These are phyloP conservation scores for Fusarium caatingaense DNA, from an alignment of 2,329 filamentous ascomycete species.

Conservation along the genomic window DNA sequence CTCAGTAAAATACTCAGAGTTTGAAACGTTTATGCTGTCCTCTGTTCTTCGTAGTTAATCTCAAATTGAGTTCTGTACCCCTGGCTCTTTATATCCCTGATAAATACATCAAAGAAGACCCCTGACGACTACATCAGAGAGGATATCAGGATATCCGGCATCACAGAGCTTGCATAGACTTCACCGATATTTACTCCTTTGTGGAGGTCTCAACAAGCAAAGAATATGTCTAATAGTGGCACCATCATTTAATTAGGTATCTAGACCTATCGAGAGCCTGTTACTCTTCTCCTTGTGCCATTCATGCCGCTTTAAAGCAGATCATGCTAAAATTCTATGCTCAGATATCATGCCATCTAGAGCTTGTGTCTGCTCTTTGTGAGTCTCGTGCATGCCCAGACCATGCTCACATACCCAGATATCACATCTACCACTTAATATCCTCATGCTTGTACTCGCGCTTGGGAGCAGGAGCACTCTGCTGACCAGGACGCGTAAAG, in stretches of 20 bases:
- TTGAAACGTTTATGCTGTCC: neutral
- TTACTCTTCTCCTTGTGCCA: neutral
- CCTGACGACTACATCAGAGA: neutral
- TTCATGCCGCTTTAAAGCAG: neutral
- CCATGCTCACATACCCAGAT: neutral
- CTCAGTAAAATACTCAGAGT: too few species aligned
- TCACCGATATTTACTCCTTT: neutral
- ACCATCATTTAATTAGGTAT: neutral
- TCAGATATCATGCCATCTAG: neutral
- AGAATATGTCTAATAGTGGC: neutral
- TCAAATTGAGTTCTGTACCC: neutral
- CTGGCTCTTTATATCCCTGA: neutral
- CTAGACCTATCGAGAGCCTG: neutral
- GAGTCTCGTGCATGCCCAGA: neutral
- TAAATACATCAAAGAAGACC: neutral
- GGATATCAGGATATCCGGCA: neutral
- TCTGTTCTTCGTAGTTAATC: neutral
- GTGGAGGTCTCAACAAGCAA: too few species aligned
- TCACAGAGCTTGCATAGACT: neutral
- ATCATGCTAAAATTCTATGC: neutral
- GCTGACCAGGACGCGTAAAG: neutral
- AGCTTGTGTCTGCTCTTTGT: neutral
- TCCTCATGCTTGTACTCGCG: constrained; percentile 2
- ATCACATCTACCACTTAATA: constrained; percentile 23
- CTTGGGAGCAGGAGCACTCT: neutral